phyloP scores from a whole-genome alignment of 768 basidiomycete species.

The Aureoboletus auriporus region DNA sequence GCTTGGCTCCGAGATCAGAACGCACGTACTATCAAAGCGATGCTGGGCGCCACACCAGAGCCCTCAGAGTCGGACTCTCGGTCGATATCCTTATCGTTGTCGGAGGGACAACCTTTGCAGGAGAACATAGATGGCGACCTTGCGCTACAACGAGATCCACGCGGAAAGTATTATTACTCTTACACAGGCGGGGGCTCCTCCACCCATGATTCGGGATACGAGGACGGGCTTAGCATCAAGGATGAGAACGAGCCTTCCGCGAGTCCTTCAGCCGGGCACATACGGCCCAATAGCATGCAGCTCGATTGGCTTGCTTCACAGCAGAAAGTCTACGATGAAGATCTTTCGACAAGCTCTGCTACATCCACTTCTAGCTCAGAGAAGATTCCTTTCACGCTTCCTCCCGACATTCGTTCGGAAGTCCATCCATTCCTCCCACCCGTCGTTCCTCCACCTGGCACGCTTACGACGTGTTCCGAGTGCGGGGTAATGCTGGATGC shows the following conservation, averaged over 20 bases:
- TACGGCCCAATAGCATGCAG: conserved; percentile 64
- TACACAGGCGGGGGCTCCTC: conserved; percentile 54
- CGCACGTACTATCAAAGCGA: conserved; percentile 55
- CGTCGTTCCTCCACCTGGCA: conserved; percentile 49
- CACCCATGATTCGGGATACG: conserved; percentile 50
- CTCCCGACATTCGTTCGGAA: conserved; percentile 44
- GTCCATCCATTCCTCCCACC: conserved; percentile 49
- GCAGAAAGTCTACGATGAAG: conserved; percentile 32
- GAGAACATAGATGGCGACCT: conserved; percentile 55
- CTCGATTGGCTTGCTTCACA: conserved; percentile 62
- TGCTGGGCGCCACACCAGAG: conserved; percentile 53
- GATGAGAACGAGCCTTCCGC: conserved; percentile 27
- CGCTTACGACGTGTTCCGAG: conserved; percentile 77
- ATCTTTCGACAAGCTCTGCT: conserved; percentile 7
- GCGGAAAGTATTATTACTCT: conserved; percentile 75
- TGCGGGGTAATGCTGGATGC: conserved; percentile 72
- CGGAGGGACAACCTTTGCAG: conserved; percentile 32
- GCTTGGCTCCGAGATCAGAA: conserved; percentile 86
- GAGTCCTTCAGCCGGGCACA: conserved; percentile 30
- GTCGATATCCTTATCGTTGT: conserved; percentile 34
- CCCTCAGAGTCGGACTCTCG: conserved; percentile 54
- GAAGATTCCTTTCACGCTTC: conserved; percentile 15
- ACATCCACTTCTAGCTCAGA: conserved; percentile 14
- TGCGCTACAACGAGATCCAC: conserved; percentile 59
- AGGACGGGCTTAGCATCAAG: conserved; percentile 41